Percentiles rank a stretch among this genome's conserved stretches.
These are phyloP conservation scores for Anisodus acutangulus DNA, from an alignment of 257 asterid genomes.

Conservation along the genomic window DNA sequence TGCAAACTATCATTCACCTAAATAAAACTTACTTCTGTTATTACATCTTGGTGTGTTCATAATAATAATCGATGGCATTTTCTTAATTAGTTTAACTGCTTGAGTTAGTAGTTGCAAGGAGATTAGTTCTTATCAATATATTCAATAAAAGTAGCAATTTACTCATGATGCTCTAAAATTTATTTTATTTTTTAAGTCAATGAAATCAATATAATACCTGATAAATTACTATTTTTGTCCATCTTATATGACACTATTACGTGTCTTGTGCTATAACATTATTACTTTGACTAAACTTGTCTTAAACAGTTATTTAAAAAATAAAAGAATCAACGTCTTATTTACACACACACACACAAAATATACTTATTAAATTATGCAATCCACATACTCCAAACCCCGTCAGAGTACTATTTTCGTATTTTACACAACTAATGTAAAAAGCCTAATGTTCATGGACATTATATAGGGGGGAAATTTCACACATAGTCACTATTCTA, in stretches of 20 bases:
- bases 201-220: neutral
- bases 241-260: too few relatives aligned
- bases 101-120: neutral
- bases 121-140: neutral
- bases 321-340: neutral
- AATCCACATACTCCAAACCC: too few relatives aligned
- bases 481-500: too few relatives aligned
- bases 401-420: neutral
- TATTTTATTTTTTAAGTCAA: neutral
- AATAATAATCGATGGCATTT: neutral
- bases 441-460: neutral
- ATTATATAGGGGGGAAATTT: too few relatives aligned
- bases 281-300: too few relatives aligned
- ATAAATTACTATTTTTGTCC: too few relatives aligned
- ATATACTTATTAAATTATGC: too few relatives aligned
- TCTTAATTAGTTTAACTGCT: neutral
- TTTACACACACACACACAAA: neutral
- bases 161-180: neutral
- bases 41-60: neutral
- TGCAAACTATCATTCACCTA: neutral
- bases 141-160: neutral
- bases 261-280: too few relatives aligned
- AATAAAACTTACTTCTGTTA: neutral
- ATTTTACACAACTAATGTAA: neutral
- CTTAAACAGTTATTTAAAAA: neutral